These are phyloP conservation scores for Waltergamsia citrina DNA, from an alignment of 2,329 filamentous ascomycete genomes.

Conservation along the genomic window DNA sequence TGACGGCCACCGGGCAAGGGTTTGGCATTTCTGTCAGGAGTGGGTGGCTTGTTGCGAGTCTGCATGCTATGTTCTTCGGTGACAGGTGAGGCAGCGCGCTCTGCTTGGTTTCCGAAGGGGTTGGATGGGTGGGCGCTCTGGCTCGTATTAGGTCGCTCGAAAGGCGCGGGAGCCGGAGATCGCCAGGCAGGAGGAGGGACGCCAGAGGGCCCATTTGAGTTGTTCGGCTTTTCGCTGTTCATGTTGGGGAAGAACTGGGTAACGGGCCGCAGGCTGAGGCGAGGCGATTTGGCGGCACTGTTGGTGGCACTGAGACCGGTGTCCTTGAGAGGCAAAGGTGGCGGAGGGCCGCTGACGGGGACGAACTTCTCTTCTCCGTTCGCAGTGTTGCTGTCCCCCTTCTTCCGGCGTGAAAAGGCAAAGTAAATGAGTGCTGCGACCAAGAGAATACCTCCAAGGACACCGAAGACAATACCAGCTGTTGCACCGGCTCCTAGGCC, in stretches of 20 bases:
- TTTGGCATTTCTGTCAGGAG: slow-evolving; percentile 19
- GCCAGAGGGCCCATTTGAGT: slow-evolving; percentile 30
- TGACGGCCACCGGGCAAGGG: slow-evolving; percentile 13
- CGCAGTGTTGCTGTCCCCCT: slow-evolving; percentile 33
- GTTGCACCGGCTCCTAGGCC: slow-evolving; percentile 37
- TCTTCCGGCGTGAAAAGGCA: slow-evolving; percentile 60
- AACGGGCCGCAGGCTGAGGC: slow-evolving; percentile 74
- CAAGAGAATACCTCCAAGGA: slow-evolving; percentile 59
- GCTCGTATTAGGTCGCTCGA: slow-evolving; percentile 38
- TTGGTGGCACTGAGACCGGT: background rate
- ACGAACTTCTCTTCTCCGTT: slow-evolving; percentile 57
- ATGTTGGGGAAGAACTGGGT: slow-evolving; percentile 74
- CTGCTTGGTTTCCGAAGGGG: slow-evolving; percentile 55
- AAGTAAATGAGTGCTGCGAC: slow-evolving; percentile 63
- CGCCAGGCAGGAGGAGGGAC: slow-evolving; percentile 15
- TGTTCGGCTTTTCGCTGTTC: slow-evolving; percentile 37
- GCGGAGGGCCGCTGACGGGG: slow-evolving; percentile 15
- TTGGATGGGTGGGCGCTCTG: slow-evolving; percentile 48
- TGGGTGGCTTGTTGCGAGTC: slow-evolving; percentile 13
- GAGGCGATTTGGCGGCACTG: slow-evolving; percentile 65
- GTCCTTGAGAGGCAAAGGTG: slow-evolving; percentile 2
- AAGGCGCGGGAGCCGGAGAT: slow-evolving; percentile 23
- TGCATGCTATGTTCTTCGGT: slow-evolving; percentile 18
- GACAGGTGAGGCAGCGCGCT: slow-evolving; percentile 34
- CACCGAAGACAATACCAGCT: slow-evolving; percentile 78